Conservation (phyloP, 768 basidiomycete genomes). For the Imleria badia region DNA sequence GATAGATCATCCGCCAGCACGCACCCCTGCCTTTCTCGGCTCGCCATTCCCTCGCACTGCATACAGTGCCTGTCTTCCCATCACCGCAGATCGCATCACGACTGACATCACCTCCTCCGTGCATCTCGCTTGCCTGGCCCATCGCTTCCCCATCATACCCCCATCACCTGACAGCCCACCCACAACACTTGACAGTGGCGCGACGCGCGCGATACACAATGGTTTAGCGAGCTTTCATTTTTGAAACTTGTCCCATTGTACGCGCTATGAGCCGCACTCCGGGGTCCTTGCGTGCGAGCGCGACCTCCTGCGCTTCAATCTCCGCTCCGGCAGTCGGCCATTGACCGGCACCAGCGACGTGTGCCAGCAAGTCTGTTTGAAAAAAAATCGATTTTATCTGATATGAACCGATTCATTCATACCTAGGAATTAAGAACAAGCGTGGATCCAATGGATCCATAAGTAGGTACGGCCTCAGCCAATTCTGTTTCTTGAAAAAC, state of each 20-base stretch:
- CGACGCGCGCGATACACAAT: neutral
- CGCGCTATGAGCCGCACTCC: neutral
- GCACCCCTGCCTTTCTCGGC: neutral
- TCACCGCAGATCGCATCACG: constrained; percentile 22
- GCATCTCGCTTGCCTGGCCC: neutral
- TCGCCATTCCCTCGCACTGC: neutral
- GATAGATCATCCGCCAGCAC: constrained; percentile 5
- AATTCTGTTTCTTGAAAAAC: neutral
- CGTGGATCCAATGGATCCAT: neutral
- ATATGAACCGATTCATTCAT: neutral
- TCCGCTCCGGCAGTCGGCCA: constrained; percentile 8
- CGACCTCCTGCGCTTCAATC: constrained; percentile 1
- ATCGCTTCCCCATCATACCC: constrained; percentile 2
- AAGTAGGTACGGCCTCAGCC: too few species aligned
- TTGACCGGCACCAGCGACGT: neutral
- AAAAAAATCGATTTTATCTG: neutral
- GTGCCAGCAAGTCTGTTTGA: too few species aligned
- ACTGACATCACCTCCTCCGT: constrained; percentile 9
- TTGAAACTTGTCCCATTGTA: too few species aligned
- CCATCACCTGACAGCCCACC: neutral
- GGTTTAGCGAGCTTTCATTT: neutral
- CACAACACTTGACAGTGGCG: constrained; percentile 1
- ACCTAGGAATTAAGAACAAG: too few species aligned
- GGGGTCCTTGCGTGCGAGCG: constrained; percentile 7
- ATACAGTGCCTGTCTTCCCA: constrained; percentile 5